A percentile compares a stretch with the other conserved stretches of the same genome.
phyloP scores from a whole-genome alignment of 257 asterid species.

The Mentha longifolia region DNA sequence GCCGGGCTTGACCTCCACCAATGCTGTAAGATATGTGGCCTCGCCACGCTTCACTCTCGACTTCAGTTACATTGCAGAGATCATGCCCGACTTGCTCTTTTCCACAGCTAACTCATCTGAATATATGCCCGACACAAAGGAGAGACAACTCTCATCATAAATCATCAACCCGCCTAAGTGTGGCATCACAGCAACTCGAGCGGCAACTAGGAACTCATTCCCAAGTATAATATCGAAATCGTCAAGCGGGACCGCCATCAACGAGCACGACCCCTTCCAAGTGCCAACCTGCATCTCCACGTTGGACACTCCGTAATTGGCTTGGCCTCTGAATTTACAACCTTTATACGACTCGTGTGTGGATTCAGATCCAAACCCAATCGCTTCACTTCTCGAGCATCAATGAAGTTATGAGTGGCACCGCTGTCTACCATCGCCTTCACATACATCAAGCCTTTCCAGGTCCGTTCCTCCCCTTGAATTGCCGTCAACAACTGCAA shows the following conservation, averaged over 20 bases:
- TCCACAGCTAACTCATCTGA: neutral
- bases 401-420: no score
- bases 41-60: neutral
- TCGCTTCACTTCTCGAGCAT: no score
- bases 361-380: no score
- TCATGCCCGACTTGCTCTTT: neutral
- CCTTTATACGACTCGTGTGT: no score
- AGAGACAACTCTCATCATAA: neutral
- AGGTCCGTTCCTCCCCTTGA: neutral
- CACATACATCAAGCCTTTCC: no score
- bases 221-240: neutral
- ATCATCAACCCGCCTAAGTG: neutral
- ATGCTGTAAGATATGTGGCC: neutral
- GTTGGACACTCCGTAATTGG: neutral
- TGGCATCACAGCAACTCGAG: neutral
- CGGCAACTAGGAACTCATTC: neutral
- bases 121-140: neutral
- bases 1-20: neutral
- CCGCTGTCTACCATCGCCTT: no score
- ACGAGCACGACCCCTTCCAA: slow-evolving; percentile 8
- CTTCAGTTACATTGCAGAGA: neutral
- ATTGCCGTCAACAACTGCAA: neutral
- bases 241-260: neutral
- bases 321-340: no score
- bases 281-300: neutral